A percentile compares a stretch with the other conserved stretches of the same genome.
These are phyloP conservation scores for Apiotrichum gamsii DNA, from an alignment of 1,284 basidiomycete genomes.

Conservation along the genomic window DNA sequence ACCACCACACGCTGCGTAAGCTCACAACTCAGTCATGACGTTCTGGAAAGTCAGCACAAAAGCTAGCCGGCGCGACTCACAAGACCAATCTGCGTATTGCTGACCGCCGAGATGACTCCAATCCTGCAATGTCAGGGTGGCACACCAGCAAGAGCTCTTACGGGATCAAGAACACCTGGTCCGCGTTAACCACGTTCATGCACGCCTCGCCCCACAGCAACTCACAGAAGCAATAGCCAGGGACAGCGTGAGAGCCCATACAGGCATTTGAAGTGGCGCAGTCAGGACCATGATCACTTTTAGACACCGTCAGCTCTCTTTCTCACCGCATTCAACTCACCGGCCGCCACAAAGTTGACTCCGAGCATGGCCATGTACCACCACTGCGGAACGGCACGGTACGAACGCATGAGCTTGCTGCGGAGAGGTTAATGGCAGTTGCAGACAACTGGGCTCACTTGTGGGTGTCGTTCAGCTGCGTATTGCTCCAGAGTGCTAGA, in stretches of 20 bases:
- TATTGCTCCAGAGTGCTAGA: conserved; percentile 44
- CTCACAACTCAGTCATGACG: conserved; percentile 51
- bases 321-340: too few relatives aligned
- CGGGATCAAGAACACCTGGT: conserved; percentile 45
- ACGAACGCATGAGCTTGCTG: conserved; percentile 44
- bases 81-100: conserved; percentile 49
- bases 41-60: conserved; percentile 25
- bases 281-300: conserved; percentile 48
- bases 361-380: conserved; percentile 44
- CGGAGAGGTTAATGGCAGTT: conserved; percentile 1
- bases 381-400: conserved; percentile 39
- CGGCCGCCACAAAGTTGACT: conserved; percentile 39
- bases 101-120: conserved; percentile 52
- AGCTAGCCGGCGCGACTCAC: conserved; percentile 26
- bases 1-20: too few relatives aligned
- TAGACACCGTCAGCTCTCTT: too few relatives aligned
- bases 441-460: conserved; percentile 27
- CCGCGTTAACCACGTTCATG: too few relatives aligned
- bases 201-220: too few relatives aligned
- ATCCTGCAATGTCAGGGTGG: conserved; percentile 36
- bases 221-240: conserved; percentile 47
- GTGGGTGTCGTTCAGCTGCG: conserved; percentile 41
- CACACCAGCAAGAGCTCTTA: conserved; percentile 16
- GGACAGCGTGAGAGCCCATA: conserved; percentile 50
- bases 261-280: conserved; percentile 50